Evolutionary conservation across 1,284 basidiomycete species (phyloP).

Genomic region (Laetiporus sulphureus): DNA sequence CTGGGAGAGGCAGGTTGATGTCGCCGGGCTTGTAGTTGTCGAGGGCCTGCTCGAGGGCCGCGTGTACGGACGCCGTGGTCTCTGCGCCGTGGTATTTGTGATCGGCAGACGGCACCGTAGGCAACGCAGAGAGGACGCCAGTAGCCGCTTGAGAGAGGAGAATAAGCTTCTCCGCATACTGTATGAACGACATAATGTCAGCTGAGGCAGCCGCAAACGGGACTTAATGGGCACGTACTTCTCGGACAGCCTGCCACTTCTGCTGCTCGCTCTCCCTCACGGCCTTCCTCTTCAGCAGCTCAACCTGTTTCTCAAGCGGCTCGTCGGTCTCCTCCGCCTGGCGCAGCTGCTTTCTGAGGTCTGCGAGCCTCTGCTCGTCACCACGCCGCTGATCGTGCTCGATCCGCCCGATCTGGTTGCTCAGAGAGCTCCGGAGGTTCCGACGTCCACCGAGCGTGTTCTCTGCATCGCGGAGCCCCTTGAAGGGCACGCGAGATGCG

Average conservation of each 20-base stretch:
- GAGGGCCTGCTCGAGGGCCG: constrained; percentile 67
- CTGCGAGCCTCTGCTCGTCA: constrained; percentile 52
- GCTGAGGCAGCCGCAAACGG: background rate
- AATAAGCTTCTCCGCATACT: constrained; percentile 74
- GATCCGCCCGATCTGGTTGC: constrained; percentile 53
- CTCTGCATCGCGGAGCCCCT: constrained; percentile 67
- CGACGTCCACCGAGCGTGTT: constrained; percentile 50
- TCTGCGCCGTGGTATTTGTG: constrained; percentile 49
- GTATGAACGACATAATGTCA: constrained; percentile 3
- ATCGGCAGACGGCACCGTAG: constrained; percentile 52
- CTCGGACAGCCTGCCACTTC: constrained; percentile 73
- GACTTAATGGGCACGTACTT: constrained; percentile 38
- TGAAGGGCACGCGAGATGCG: constrained; percentile 54
- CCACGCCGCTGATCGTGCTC: constrained; percentile 59
- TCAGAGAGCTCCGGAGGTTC: constrained; percentile 47
- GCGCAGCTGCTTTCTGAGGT: constrained; percentile 56
- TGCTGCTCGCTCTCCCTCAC: constrained; percentile 60
- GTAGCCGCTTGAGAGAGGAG: constrained; percentile 63
- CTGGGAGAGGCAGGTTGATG: constrained; percentile 41
- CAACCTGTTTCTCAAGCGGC: constrained; percentile 57
- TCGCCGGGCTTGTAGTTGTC: constrained; percentile 70
- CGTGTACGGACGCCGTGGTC: constrained; percentile 60
- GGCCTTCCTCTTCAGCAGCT: constrained; percentile 66
- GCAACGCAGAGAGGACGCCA: constrained; percentile 53
- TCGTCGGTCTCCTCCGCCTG: constrained; percentile 61